Evolutionary conservation across 345 rosid genomes (phyloP), one percentile per base, ranked within the genome.

Genomic region (Salix caprea): DNA sequence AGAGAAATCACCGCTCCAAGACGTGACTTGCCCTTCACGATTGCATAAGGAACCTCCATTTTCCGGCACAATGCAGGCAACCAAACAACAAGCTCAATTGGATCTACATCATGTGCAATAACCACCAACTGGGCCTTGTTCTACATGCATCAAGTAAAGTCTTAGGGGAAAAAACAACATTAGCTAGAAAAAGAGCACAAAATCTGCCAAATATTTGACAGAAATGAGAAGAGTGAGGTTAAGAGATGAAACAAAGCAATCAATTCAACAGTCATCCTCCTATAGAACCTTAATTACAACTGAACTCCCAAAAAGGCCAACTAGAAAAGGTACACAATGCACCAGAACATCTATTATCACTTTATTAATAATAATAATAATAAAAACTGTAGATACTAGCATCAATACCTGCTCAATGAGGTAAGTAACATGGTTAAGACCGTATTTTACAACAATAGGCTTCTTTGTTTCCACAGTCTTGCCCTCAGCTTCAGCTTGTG

Each of bases 21-120:
- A 21, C 95, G 87, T 7, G 95, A 79, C 82, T 91, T 91, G 1
- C 93, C 96, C 83, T 91, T 91, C 75, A 91, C 96, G 70, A 91
- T 75, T 87, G 85, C 91, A 86, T 91, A 91, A 0, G 96, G 96
- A 32, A 91, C 88, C 84, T 91, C 96, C 93, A 91, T 89, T 83
- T 91, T 91, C 34, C 96, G 85, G 81, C 96, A 91, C 14, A 91
- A 77, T 34, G 96, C 91, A 40, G 96, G 96, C 39, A 91, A 72
- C 96, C 96, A 91, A 7, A 91, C 93, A 67, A 91, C 96, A 85
- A 89, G 78, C 87, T 91, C 96, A 28, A 91, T 91, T 9, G 93
- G 96, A 77, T 91, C 93, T 11, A 91, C 96, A 78, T 91, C 96
- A 54, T 90, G 96, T n/a, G 93, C 96, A 30, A 91, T 91, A 72